Evolutionary conservation across 805 yeast species (phyloP).

Genomic region (Maudiozyma saulgeensis): DNA sequence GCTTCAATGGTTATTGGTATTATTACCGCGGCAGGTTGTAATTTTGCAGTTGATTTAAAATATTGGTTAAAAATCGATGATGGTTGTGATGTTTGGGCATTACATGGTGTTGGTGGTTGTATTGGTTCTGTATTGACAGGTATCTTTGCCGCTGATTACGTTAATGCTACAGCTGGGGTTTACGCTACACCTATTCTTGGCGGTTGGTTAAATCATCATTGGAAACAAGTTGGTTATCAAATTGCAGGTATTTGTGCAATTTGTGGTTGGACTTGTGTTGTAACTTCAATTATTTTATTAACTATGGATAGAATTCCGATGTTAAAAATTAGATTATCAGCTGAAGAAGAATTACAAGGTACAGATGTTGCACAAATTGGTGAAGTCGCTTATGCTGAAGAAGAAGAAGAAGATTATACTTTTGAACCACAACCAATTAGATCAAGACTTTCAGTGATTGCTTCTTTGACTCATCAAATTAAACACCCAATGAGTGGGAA

Average conservation of each 20-base stretch:
- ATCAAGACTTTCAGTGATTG: conserved; percentile 34
- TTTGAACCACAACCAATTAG: conserved; percentile 75
- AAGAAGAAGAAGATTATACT: conserved; percentile 49
- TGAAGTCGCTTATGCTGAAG: conserved; percentile 60
- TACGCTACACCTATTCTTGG: conserved; percentile 51
- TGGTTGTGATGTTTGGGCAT: conserved; percentile 88
- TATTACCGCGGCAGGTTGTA: conserved; percentile 67
- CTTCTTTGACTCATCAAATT: conserved; percentile 6
- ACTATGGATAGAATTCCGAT: conserved; percentile 68
- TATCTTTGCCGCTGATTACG: conserved; percentile 83
- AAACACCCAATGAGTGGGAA: conserved; percentile 8
- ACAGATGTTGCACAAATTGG: conserved; percentile 88
- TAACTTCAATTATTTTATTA: conserved; percentile 60
- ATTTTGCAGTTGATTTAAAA: conserved; percentile 79
- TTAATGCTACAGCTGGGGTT: conserved; percentile 71
- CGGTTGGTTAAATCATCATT: conserved; percentile 85
- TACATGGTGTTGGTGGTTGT: conserved; percentile 91
- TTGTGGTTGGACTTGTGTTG: conserved; percentile 64
- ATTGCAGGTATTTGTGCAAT: conserved; percentile 67
- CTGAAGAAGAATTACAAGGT: conserved; percentile 82
- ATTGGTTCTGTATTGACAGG: conserved; percentile 81
- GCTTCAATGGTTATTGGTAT: conserved; percentile 78
- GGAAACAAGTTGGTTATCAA: conserved; percentile 78
- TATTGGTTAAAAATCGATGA: conserved; percentile 69
- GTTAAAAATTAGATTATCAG: conserved; percentile 70